Conservation (phyloP, 1,284 basidiomycete species). For the Ceraceosorus guamensis region DNA sequence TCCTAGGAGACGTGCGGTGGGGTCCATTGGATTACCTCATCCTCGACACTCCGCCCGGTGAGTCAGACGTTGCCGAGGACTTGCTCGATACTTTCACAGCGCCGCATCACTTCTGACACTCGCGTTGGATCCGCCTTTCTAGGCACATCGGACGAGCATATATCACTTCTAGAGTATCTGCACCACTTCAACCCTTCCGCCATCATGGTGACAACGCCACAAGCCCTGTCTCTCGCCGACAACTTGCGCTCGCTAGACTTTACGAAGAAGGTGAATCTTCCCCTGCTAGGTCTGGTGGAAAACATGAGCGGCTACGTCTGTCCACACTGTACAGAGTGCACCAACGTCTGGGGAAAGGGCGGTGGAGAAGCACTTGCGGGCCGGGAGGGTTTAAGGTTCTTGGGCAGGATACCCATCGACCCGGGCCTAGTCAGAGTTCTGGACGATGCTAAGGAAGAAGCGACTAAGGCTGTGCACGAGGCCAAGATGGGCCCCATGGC, state of each 20-base stretch:
- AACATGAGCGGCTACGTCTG: conserved; percentile 99
- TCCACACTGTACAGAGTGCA: conserved; percentile 73
- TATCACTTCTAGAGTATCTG: conserved; percentile 88
- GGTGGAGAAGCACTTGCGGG: conserved; percentile 71
- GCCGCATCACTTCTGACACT: background rate
- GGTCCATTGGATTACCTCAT: conserved; percentile 91
- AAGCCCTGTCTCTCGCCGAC: conserved; percentile 90
- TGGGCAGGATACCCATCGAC: conserved; percentile 90
- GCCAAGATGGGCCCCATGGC: no score
- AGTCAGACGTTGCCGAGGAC: conserved; percentile 53
- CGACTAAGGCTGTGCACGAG: conserved; percentile 6
- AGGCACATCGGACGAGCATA: conserved; percentile 88
- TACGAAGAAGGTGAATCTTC: conserved; percentile 74
- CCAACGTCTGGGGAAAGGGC: conserved; percentile 88
- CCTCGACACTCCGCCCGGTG: conserved; percentile 86
- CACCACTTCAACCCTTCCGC: conserved; percentile 61
- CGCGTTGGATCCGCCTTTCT: background rate
- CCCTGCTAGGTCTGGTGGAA: conserved; percentile 88
- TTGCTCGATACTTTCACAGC: background rate
- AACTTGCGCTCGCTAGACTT: conserved; percentile 94
- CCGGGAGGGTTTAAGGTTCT: conserved; percentile 65
- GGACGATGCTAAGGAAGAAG: conserved; percentile 59
- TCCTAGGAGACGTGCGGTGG: conserved; percentile 92
- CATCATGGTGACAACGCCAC: conserved; percentile 92
- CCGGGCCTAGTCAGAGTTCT: conserved; percentile 79